Evolutionary conservation across 306 rosid genomes (phyloP).

Genomic region (Fagus crenata): DNA sequence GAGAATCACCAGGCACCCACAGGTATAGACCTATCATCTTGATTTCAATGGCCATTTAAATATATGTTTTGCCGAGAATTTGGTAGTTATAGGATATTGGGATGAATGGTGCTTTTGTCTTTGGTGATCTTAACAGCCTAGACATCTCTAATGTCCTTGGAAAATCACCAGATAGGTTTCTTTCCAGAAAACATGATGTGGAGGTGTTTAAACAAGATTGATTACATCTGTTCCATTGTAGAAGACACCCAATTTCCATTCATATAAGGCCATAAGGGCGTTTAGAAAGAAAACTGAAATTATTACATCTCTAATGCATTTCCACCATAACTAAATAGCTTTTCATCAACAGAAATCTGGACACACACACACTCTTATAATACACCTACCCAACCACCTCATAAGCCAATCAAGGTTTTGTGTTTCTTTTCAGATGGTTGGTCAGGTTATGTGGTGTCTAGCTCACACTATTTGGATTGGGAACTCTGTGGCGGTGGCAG

Average conservation of each 20-base stretch:
- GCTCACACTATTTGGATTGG: conserved; percentile 96
- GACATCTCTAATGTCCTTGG: too few species aligned
- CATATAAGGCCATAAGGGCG: background rate
- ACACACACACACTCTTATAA: background rate
- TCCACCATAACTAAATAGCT: background rate
- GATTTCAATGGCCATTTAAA: conserved; percentile 5
- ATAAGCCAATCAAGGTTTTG: conserved; percentile 14
- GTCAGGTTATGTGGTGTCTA: conserved; percentile 93
- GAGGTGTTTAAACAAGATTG: background rate
- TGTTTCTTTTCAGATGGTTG: conserved; percentile 64
- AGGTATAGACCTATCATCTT: conserved; percentile 44
- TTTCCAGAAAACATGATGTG: background rate
- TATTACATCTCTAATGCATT: background rate
- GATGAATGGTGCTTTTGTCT: conserved; percentile 18
- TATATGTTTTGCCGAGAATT: background rate
- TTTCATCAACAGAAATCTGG: background rate
- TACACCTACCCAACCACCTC: background rate
- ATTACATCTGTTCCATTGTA: background rate
- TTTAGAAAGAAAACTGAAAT: background rate
- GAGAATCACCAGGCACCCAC: conserved; percentile 96
- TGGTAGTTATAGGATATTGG: background rate
- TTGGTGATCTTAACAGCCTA: background rate
- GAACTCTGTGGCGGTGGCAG: conserved; percentile 79
- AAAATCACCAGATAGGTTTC: background rate
- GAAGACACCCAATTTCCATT: background rate